Evolutionary conservation across 257 asterid species (phyloP), one percentile per base, ranked within the genome.

Genomic region (Echium plantagineum): DNA sequence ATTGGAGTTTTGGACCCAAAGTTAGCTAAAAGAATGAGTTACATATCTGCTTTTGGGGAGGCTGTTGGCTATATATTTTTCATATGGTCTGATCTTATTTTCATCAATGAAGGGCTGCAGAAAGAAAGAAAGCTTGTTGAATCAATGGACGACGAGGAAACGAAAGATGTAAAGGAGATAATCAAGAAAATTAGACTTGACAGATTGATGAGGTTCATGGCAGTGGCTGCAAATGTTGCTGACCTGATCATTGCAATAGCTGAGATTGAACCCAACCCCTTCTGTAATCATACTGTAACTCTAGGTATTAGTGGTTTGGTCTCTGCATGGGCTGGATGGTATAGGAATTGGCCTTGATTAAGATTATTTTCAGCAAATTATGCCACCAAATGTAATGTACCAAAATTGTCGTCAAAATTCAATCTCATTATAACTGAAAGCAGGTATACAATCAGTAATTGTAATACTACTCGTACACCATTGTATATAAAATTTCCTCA

Each of bases 311-410:
- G 98, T 62, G 98, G 98, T 0, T 64, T 91, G 77, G 94, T 91
- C 55, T 91, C 98, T 35, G 95, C 98, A 32, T 88, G 98, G 98
- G 95, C 98, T 68, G 98, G 98, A 24, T 91, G 96, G 98, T 91
- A 91, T 35, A 73, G 98, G 58, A 91, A 91, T 57, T 91, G 98
- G 98, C 98, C 98, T 0, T 76, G 83, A 0, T 81, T 28, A 77
- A 60, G 38, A 46, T 24, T 53, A 26, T 56, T 35, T 6, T 26
- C 35, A 10, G 19, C 19, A 21, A 15, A 55, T 21, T 55, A 5
- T 24, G 22, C 13, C 31, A 7, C n/a, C 7, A 24, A 2, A 19
- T 55, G 59, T 55, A 55, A 42, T 42, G 49, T 35, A 7, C 46
- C 46, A 35, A 7, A 35, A 35, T 35, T 35, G 46, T 12, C 13